Conservation (phyloP, 2,329 filamentous ascomycete species). For the Colletotrichum lupini region DNA sequence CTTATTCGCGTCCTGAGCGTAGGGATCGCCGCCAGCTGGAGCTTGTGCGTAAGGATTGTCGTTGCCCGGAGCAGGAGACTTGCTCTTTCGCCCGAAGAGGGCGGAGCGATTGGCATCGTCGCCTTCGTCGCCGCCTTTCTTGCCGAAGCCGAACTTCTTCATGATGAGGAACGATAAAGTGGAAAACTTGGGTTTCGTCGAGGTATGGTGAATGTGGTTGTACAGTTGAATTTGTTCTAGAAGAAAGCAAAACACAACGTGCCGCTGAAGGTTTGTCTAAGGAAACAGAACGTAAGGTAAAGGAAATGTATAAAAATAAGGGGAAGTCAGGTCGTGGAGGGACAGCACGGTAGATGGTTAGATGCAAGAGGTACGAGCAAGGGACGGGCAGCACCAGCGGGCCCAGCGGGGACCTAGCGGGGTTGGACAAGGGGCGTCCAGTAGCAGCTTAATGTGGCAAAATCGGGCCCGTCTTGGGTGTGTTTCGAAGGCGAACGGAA, state of each 20-base stretch:
- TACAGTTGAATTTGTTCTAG: background rate
- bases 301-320: constrained; percentile 10
- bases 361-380: constrained; percentile 5
- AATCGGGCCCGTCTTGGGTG: constrained; percentile 37
- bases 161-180: constrained; percentile 49
- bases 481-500: constrained; percentile 37
- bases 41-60: constrained; percentile 71
- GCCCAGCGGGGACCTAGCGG: constrained; percentile 6
- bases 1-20: constrained; percentile 57
- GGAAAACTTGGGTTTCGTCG: background rate
- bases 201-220: background rate
- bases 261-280: constrained; percentile 18
- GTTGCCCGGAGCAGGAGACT: constrained; percentile 54
- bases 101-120: constrained; percentile 63
- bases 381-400: constrained; percentile 5
- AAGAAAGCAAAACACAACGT: constrained; percentile 27
- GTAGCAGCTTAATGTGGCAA: constrained; percentile 36
- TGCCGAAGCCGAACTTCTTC: constrained; percentile 71
- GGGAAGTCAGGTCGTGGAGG: constrained; percentile 10
- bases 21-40: constrained; percentile 59
- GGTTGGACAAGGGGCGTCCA: background rate
- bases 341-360: constrained; percentile 7
- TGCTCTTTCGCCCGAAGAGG: constrained; percentile 66
- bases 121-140: constrained; percentile 64
- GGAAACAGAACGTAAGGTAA: background rate